Evolutionary conservation across 495 filamentous ascomycete genomes (phyloP), one percentile per base, ranked within the genome.

Genomic region (Xylaria intraflava): DNA sequence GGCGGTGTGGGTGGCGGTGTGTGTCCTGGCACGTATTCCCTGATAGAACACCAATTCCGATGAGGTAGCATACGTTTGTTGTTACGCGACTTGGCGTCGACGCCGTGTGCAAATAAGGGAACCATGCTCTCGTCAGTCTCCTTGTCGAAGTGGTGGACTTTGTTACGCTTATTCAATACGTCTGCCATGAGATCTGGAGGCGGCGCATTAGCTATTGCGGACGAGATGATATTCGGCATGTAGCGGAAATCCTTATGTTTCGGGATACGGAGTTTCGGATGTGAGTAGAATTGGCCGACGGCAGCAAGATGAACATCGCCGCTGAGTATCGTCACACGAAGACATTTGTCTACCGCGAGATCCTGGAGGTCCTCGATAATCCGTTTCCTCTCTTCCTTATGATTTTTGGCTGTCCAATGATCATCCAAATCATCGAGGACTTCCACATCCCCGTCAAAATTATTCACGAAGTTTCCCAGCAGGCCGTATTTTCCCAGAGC

Each of bases 121-220:
- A 96, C 89, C 86, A 97, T 92, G 62, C 90, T 83, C 69, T 98
- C 93, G 52, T 97, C 90, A 0, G 93, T 96, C 55, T 90, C 78
- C 47, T 71, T 68, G 66, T 92, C 84, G 22, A 92, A 78, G 64
- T 97, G 91, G 64, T 98, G 93, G 12, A 96, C 75, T 60, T 89
- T 94, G 71, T 96, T 95, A 16, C 93, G 83, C 71, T 84, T 89
- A 74, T 96, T 96, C 36, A 98, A 82, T 52, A 92, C 78, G 64
- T 98, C 91, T 27, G 89, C 88, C 69, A 97, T 81, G 46, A 93
- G 70, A 26, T 94, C 89, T 0, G 94, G 87, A 36, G 91, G 90
- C 9, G 93, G 94, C 17, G 86, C 82, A 65, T 97, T 95, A 52
- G 90, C 94, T 61, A 67, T 78, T 39, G 90, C 89, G 0, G 91